Conservation (phyloP, 2,329 filamentous ascomycete genomes). For the Exophiala sp. region DNA sequence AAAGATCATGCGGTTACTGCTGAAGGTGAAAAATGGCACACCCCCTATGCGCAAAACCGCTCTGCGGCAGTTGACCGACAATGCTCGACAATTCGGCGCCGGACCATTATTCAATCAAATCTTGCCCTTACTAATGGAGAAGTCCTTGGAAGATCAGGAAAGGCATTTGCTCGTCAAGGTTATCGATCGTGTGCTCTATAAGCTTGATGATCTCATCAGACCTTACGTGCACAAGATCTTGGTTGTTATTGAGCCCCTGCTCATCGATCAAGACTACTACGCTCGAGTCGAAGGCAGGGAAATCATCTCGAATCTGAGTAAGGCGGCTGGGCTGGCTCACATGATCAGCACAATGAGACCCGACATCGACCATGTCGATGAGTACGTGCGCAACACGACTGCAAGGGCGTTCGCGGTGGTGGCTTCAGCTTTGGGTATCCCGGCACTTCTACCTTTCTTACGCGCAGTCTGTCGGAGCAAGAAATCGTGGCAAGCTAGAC, state of each 20-base stretch:
- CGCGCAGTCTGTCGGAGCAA: slow-evolving; percentile 95
- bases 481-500: slow-evolving; percentile 97
- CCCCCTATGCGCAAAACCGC: slow-evolving; percentile 98
- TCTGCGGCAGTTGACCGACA: slow-evolving; percentile 92
- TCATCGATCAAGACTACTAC: slow-evolving; percentile 99
- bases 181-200: slow-evolving; percentile 96
- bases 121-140: slow-evolving; percentile 93
- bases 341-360: slow-evolving; percentile 99
- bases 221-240: slow-evolving; percentile 98
- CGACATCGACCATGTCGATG: slow-evolving; percentile 96
- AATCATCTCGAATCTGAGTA: slow-evolving; percentile 96
- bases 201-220: slow-evolving; percentile 90
- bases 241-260: slow-evolving; percentile 95
- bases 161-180: slow-evolving; percentile 98
- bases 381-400: slow-evolving; percentile 97
- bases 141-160: slow-evolving; percentile 94
- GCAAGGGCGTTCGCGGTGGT: slow-evolving; percentile 96
- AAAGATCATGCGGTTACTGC: slow-evolving; percentile 92
- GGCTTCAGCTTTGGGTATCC: slow-evolving; percentile 90
- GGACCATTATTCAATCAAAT: slow-evolving; percentile 96
- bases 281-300: slow-evolving; percentile 95
- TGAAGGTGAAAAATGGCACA: slow-evolving; percentile 99
- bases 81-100: slow-evolving; percentile 91
- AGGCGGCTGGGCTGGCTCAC: slow-evolving; percentile 90
- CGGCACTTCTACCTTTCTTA: slow-evolving; percentile 87